Conservation (phyloP, 768 basidiomycete species). For the Tephrocybe rancida region DNA sequence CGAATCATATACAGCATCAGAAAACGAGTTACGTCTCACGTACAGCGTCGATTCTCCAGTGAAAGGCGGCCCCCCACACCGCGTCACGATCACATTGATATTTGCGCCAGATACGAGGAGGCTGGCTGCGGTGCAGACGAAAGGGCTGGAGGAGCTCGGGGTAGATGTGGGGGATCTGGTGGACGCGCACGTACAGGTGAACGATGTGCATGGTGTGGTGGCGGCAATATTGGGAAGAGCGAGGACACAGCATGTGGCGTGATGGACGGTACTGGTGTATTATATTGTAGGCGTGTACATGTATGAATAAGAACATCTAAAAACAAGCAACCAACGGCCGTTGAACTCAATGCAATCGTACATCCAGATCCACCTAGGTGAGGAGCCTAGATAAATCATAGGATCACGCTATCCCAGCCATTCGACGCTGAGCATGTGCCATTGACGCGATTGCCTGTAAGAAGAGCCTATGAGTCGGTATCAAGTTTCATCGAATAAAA, state of each 20-base stretch:
- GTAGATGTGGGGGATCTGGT: constrained; percentile 61
- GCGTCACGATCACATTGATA: constrained; percentile 57
- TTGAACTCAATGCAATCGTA: too few species aligned
- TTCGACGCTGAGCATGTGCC: too few species aligned
- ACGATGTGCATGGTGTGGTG: constrained; percentile 68
- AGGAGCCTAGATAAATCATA: too few species aligned
- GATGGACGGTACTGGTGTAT: neutral
- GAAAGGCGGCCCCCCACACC: constrained; percentile 27
- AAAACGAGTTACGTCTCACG: constrained; percentile 76
- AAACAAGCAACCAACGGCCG: too few species aligned
- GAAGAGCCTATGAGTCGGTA: too few species aligned
- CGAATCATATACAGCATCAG: constrained; percentile 60
- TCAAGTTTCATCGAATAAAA: too few species aligned
- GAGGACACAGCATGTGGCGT: constrained; percentile 18
- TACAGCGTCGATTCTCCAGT: constrained; percentile 47
- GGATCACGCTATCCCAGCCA: too few species aligned
- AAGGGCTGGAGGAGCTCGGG: constrained; percentile 51
- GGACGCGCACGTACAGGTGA: constrained; percentile 61
- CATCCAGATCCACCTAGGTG: too few species aligned
- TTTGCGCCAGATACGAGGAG: constrained; percentile 72
- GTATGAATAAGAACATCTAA: too few species aligned
- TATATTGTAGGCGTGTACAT: neutral
- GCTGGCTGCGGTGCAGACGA: constrained; percentile 60
- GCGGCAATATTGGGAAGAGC: constrained; percentile 59
- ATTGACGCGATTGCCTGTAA: too few species aligned